Conservation (phyloP, 139 green algal genomes). For the Coccomyxa sp. region DNA sequence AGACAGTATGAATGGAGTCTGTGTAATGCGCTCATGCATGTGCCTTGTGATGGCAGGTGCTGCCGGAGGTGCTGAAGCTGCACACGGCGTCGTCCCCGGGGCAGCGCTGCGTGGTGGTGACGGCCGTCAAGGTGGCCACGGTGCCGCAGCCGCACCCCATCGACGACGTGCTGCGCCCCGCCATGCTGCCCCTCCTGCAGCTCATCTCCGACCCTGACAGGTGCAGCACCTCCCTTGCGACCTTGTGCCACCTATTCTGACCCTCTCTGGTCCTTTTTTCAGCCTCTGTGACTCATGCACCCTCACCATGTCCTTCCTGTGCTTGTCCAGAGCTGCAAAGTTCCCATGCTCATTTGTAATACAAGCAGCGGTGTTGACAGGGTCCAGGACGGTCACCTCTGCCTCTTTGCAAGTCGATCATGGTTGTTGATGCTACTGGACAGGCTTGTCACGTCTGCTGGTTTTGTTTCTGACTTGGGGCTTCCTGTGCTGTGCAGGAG, state of each 20-base stretch:
- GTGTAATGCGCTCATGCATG: too few relatives aligned
- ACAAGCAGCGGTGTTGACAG: too few relatives aligned
- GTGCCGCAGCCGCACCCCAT: conserved; percentile 64
- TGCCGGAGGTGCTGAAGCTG: conserved; percentile 38
- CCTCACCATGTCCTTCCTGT: too few relatives aligned
- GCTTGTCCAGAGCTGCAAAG: too few relatives aligned
- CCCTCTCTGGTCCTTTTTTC: neutral
- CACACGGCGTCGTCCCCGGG: neutral
- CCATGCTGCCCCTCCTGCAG: conserved; percentile 55
- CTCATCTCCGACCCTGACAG: conserved; percentile 55
- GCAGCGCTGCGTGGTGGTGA: conserved; percentile 48
- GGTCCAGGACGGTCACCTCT: too few relatives aligned
- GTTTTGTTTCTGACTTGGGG: too few relatives aligned
- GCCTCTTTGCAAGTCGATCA: too few relatives aligned
- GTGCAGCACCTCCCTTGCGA: conserved; percentile 18
- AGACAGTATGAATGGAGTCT: too few relatives aligned
- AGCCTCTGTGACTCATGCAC: neutral
- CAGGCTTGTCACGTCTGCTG: too few relatives aligned
- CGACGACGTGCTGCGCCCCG: conserved; percentile 50
- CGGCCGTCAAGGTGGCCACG: conserved; percentile 62
- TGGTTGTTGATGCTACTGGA: too few relatives aligned
- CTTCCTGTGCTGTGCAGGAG: conserved; percentile 41
- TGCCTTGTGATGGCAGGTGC: too few relatives aligned
- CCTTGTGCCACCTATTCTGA: neutral
- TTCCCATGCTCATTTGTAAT: too few relatives aligned